phyloP scores from a whole-genome alignment of 2,329 filamentous ascomycete genomes.

The Beauveria sp. region DNA sequence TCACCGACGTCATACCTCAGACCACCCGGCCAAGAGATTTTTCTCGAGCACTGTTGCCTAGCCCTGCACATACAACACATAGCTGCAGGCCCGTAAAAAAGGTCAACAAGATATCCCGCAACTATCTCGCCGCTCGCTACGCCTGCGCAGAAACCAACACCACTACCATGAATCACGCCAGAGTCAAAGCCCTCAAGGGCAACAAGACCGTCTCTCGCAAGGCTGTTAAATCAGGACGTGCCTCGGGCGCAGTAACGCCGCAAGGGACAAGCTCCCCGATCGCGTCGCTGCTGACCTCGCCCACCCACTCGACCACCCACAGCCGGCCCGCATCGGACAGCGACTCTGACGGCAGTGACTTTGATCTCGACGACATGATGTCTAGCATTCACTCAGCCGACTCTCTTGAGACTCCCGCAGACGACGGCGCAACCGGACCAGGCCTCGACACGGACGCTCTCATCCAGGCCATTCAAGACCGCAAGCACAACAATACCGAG shows the following conservation, averaged over 20 bases:
- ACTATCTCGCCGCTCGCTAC: background rate
- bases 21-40: background rate
- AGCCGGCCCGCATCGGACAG: conserved; percentile 56
- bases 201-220: conserved; percentile 68
- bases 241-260: conserved; percentile 50
- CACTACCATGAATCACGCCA: conserved; percentile 50
- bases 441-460: conserved; percentile 55
- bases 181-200: conserved; percentile 61
- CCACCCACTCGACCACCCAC: conserved; percentile 48
- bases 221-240: conserved; percentile 49
- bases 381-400: conserved; percentile 33
- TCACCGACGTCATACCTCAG: conserved; percentile 1
- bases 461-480: conserved; percentile 62
- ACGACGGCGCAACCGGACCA: conserved; percentile 34
- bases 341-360: conserved; percentile 38
- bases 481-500: conserved; percentile 69
- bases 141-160: background rate
- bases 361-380: conserved; percentile 35
- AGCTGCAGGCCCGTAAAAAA: conserved; percentile 10
- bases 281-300: conserved; percentile 49
- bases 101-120: conserved; percentile 14
- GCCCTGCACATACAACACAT: background rate
- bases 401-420: conserved; percentile 45
- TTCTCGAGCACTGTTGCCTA: background rate
- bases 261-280: conserved; percentile 44